These are phyloP conservation scores for Botrytis deweyae DNA, from an alignment of 2,329 filamentous ascomycete genomes.

Conservation along the genomic window DNA sequence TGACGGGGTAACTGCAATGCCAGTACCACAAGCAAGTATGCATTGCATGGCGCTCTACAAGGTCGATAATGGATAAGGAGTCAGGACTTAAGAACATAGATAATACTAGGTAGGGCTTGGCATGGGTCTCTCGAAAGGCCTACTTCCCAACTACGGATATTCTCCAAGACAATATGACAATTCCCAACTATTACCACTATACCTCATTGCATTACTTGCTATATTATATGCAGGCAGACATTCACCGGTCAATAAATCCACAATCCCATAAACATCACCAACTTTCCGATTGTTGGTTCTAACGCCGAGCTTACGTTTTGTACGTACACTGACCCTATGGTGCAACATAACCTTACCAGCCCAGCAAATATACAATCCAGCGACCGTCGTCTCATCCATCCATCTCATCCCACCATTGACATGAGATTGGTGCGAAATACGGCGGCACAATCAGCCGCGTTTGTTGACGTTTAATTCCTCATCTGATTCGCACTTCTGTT, in stretches of 20 bases:
- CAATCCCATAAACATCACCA: not conserved
- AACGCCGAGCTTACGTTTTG: constrained; percentile 5
- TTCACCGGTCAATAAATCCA: not conserved
- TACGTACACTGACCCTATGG: constrained; percentile 6
- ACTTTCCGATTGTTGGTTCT: not conserved
- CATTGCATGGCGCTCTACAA: constrained; percentile 10
- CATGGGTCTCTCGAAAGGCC: not conserved
- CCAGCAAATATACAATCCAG: not conserved
- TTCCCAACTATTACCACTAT: not conserved
- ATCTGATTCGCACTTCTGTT: not conserved
- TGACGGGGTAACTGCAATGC: not conserved
- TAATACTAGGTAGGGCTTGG: constrained; percentile 7
- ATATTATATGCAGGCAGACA: not conserved
- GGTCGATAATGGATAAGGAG: not conserved
- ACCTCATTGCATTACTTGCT: not conserved
- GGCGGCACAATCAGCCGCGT: constrained; percentile 18
- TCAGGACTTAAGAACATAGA: not conserved
- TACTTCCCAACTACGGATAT: not conserved
- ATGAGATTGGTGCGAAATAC: constrained; percentile 14
- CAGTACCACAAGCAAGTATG: not conserved
- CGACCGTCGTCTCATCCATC: not conserved
- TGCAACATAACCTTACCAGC: constrained; percentile 6
- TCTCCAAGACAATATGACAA: not conserved
- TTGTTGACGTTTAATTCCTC: constrained; percentile 14
- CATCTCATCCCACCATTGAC: constrained; percentile 11